Evolutionary conservation across 2,329 filamentous ascomycete genomes (phyloP), one percentile per base, ranked within the genome.

Genomic region (Fonsecaea nubica): DNA sequence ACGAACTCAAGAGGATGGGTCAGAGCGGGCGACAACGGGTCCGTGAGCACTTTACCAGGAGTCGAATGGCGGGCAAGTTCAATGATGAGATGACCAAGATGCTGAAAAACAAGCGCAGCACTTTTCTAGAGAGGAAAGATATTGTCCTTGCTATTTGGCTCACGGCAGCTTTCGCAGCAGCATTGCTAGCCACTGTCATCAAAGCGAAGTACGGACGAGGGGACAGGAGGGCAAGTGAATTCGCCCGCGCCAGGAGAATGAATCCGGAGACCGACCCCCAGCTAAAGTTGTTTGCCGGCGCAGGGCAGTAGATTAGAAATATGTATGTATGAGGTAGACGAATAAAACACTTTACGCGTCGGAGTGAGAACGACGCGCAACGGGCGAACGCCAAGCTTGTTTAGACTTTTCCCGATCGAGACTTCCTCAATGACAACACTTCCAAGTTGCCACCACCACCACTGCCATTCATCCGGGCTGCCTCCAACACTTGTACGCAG

Each of bases 51-150:
- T 98, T 98, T 78, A 92, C 91, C 0, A 87, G 92, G 62, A 86
- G 85, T 48, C 91, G 91, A 73, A 96, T 99, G 93, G 92, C 92
- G 0, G 83, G 89, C 74, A 84, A 86, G 35, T 79, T 97, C 13
- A 90, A 97, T 67, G 79, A 77, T 0, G 87, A 92, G 67, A 82
- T 93, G 55, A 79, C 81, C 13, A 80, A 82, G 4, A 87, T 90
- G 78, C 73, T 80, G 36, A 68, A 69, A 10, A 69, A 61, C 8
- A 72, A 77, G 40, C 74, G 78, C 62, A 75, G 76, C 40, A 68
- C 73, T 18, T 82, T 82, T 70, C 64, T 76, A 30, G 76, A 76
- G 3, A 72, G 76, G 66, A 75, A 77, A 68, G 75, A 78, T 64
- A 67, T 79, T 3, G 42, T 72, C 15, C 58, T 74, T 15, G 69